These are phyloP conservation scores for Lentinula lateritia DNA, from an alignment of 768 basidiomycete genomes.

Conservation along the genomic window DNA sequence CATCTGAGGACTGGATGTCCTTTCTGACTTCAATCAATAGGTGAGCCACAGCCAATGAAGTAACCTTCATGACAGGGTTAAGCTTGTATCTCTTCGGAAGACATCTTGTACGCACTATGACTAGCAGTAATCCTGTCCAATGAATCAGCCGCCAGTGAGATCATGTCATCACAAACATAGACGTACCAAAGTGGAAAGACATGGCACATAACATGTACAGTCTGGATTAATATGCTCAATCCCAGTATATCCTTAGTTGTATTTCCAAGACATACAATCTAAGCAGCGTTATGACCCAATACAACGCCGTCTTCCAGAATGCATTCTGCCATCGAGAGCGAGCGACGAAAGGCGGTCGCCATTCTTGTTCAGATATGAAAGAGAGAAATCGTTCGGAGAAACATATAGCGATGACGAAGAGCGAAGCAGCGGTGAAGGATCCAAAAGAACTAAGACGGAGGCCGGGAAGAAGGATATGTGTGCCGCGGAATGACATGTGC, in stretches of 20 bases:
- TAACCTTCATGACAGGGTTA: conserved; percentile 32
- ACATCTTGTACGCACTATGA: conserved; percentile 33
- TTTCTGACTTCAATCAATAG: conserved; percentile 44
- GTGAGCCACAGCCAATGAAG: conserved; percentile 52
- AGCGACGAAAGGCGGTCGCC: conserved; percentile 35
- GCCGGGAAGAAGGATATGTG: conserved; percentile 33
- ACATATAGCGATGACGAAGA: conserved; percentile 45
- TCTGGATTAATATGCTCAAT: conserved; percentile 26
- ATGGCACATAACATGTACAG: conserved; percentile 71
- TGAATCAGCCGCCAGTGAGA: conserved; percentile 25
- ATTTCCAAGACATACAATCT: conserved; percentile 45
- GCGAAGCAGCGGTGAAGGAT: conserved; percentile 40
- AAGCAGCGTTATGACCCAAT: conserved; percentile 51
- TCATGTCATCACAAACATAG: not conserved
- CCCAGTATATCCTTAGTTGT: not conserved
- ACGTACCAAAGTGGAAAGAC: conserved; percentile 52
- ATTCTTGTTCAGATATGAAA: conserved; percentile 40
- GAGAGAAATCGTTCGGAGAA: conserved; percentile 50
- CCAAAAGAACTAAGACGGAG: conserved; percentile 40
- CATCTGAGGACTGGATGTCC: not conserved
- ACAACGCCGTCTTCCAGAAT: conserved; percentile 49
- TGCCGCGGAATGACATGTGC: conserved; percentile 34
- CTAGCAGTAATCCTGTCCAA: conserved; percentile 38
- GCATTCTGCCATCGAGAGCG: conserved; percentile 40
- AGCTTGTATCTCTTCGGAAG: not conserved